Percentiles rank a stretch among this genome's conserved stretches.
Evolutionary conservation across 306 rosid genomes (phyloP).

Genomic region (Hippophae tibetana): DNA sequence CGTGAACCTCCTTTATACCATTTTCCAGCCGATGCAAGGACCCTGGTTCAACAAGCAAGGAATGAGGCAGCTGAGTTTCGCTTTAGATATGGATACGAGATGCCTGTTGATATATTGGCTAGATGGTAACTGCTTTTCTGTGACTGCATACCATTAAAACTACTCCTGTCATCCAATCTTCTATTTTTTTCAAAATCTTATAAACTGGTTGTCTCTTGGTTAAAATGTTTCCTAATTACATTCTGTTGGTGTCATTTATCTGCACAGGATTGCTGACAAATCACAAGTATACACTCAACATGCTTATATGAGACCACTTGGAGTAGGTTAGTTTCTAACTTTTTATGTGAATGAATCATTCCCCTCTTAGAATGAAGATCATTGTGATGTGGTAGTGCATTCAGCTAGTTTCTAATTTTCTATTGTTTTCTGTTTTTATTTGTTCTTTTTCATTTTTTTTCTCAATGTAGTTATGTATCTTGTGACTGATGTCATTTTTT

Average conservation of each 20-base stretch:
- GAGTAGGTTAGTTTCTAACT: slow-evolving; percentile 61
- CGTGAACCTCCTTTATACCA: slow-evolving; percentile 18
- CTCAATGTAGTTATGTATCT: slow-evolving; percentile 4
- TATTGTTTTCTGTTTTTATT: not conserved
- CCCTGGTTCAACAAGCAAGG: slow-evolving; percentile 94
- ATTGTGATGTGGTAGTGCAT: not conserved
- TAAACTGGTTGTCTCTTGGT: not conserved
- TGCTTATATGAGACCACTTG: slow-evolving; percentile 99
- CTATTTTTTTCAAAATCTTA: not conserved
- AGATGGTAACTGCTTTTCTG: slow-evolving; percentile 45
- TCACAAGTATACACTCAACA: slow-evolving; percentile 98
- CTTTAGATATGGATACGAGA: slow-evolving; percentile 81
- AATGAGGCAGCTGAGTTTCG: slow-evolving; percentile 99
- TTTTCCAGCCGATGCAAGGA: slow-evolving; percentile 90
- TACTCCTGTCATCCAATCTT: too few species aligned
- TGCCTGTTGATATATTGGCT: slow-evolving; percentile 86
- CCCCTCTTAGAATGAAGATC: slow-evolving; percentile 3
- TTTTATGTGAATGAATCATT: slow-evolving; percentile 1
- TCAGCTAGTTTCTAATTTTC: not conserved
- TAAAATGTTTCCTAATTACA: slow-evolving; percentile 11
- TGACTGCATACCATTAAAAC: not conserved
- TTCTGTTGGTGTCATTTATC: slow-evolving; percentile 17
- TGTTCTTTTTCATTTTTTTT: too few species aligned
- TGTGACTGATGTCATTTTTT: slow-evolving; percentile 16
- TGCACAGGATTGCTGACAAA: slow-evolving; percentile 86